Conservation (phyloP, 2,329 filamentous ascomycete species). For the Paecilomyces fulvus region DNA sequence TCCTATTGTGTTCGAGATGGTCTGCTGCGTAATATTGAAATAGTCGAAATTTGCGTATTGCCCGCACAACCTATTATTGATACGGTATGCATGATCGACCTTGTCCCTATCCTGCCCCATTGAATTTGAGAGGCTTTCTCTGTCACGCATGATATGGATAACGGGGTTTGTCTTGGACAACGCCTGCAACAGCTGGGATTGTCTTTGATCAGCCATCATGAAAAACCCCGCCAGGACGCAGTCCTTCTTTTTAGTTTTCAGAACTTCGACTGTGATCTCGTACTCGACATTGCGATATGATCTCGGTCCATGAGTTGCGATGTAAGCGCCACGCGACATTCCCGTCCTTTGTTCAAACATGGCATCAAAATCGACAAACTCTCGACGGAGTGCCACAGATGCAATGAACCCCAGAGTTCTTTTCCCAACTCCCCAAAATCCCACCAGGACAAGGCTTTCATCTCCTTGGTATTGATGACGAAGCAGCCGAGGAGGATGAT, state of each 20-base stretch:
- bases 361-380: conserved; percentile 57
- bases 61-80: conserved; percentile 26
- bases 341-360: conserved; percentile 47
- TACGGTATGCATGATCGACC: conserved; percentile 9
- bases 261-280: conserved; percentile 44
- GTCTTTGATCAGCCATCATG: conserved; percentile 53
- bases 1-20: neutral
- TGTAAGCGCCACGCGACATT: conserved; percentile 51
- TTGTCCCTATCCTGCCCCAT: conserved; percentile 15
- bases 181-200: conserved; percentile 49
- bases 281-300: conserved; percentile 55
- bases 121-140: conserved; percentile 7
- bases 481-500: conserved; percentile 1
- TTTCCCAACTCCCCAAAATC: conserved; percentile 63
- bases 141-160: conserved; percentile 56
- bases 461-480: conserved; percentile 8
- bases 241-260: conserved; percentile 42
- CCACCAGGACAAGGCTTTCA: conserved; percentile 53
- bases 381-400: conserved; percentile 57
- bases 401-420: conserved; percentile 65
- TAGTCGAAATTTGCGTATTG: conserved; percentile 17
- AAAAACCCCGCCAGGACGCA: conserved; percentile 61
- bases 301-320: conserved; percentile 47
- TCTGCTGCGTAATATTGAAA: conserved; percentile 3
- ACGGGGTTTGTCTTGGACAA: conserved; percentile 56